Evolutionary conservation across 805 yeast genomes (phyloP).

Genomic region (Starmerella bombi): DNA sequence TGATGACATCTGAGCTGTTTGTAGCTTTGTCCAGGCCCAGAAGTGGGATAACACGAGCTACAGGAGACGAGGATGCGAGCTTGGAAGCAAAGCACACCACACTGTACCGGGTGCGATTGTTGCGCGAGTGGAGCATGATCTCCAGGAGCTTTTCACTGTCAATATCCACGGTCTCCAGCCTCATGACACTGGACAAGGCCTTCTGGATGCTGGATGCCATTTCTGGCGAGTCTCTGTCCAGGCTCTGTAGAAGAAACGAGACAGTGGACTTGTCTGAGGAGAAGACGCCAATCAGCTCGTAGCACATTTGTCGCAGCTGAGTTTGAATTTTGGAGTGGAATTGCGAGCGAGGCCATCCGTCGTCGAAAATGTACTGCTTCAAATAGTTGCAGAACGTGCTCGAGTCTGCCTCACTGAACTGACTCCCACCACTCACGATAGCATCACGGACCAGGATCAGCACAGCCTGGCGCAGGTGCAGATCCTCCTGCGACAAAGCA

Average conservation of each 20-base stretch:
- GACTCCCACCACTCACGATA: not conserved
- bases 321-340: slow-evolving; percentile 5
- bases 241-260: slow-evolving; percentile 56
- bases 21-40: slow-evolving; percentile 40
- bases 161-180: slow-evolving; percentile 31
- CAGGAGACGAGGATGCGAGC: slow-evolving; percentile 52
- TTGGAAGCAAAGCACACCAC: slow-evolving; percentile 51
- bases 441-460: slow-evolving; percentile 24
- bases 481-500: slow-evolving; percentile 26
- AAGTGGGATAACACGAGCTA: slow-evolving; percentile 54
- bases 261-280: slow-evolving; percentile 38
- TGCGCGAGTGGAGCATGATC: slow-evolving; percentile 31
- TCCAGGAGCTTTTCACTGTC: slow-evolving; percentile 24
- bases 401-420: not conserved
- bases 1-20: slow-evolving; percentile 60
- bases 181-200: slow-evolving; percentile 47
- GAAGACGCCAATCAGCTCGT: slow-evolving; percentile 65
- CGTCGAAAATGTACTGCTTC: slow-evolving; percentile 20
- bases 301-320: slow-evolving; percentile 33
- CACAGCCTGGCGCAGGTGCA: slow-evolving; percentile 45
- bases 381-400: slow-evolving; percentile 8
- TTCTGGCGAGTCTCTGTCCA: slow-evolving; percentile 50
- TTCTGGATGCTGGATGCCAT: slow-evolving; percentile 59
- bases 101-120: slow-evolving; percentile 43
- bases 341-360: slow-evolving; percentile 27